Evolutionary conservation across 2,329 filamentous ascomycete species (phyloP).

Genomic region (Monosporascus sp.): DNA sequence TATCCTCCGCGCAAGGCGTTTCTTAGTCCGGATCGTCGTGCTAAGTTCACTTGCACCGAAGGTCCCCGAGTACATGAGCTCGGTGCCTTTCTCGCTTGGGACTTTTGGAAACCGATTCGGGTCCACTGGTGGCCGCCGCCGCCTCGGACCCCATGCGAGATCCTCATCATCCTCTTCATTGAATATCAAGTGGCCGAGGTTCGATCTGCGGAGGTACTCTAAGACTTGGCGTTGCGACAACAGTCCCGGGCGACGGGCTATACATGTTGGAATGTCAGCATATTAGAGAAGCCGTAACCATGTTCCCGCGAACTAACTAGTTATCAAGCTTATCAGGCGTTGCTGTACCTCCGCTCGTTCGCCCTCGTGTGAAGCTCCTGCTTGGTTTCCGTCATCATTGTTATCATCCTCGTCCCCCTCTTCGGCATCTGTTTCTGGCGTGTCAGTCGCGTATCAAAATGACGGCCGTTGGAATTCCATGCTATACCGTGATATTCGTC

Average conservation of each 20-base stretch:
- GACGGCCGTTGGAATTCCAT: background rate
- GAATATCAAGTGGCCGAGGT: slow-evolving; percentile 31
- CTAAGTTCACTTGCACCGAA: slow-evolving; percentile 63
- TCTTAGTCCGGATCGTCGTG: slow-evolving; percentile 44
- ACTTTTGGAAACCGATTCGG: slow-evolving; percentile 70
- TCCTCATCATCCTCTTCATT: slow-evolving; percentile 29
- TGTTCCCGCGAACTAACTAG: slow-evolving; percentile 22
- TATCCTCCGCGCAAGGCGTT: slow-evolving; percentile 63
- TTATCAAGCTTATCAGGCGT: slow-evolving; percentile 21
- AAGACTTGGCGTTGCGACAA: slow-evolving; percentile 33
- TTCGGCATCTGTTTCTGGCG: slow-evolving; percentile 17
- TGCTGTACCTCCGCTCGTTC: slow-evolving; percentile 12
- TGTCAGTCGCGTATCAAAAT: slow-evolving; percentile 7
- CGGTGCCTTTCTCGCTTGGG: slow-evolving; percentile 69
- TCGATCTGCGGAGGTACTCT: slow-evolving; percentile 33
- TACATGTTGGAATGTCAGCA: slow-evolving; percentile 20
- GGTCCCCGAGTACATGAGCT: slow-evolving; percentile 74
- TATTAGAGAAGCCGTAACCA: slow-evolving; percentile 19
- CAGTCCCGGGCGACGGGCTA: slow-evolving; percentile 18
- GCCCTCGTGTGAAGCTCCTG: slow-evolving; percentile 11
- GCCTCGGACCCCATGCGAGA: slow-evolving; percentile 36
- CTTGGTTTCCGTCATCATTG: slow-evolving; percentile 15
- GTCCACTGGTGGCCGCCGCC: slow-evolving; percentile 39
- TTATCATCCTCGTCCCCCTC: slow-evolving; percentile 26
- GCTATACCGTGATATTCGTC: slow-evolving; percentile 9